Evolutionary conservation across 2,329 filamentous ascomycete species (phyloP).

Genomic region (Tolypocladium amazonense): DNA sequence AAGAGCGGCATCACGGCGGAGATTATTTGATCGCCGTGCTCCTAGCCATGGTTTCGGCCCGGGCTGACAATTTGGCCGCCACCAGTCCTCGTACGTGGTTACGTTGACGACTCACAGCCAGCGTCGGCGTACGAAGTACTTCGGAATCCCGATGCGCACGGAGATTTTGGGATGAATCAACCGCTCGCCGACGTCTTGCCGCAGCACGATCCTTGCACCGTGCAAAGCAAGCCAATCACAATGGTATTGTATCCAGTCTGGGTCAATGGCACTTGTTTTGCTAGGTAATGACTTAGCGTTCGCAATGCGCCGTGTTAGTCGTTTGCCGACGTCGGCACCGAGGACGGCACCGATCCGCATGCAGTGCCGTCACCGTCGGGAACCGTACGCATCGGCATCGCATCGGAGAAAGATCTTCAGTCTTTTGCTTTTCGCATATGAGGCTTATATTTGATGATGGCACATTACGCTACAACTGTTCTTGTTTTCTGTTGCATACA

Average conservation of each 20-base stretch:
- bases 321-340: constrained; percentile 14
- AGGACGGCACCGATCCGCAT: constrained; percentile 6
- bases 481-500: background rate
- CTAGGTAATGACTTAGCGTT: background rate
- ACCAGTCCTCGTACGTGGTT: background rate
- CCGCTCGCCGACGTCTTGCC: background rate
- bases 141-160: background rate
- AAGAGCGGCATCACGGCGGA: background rate
- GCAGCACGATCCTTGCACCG: background rate
- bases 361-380: background rate
- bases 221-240: background rate
- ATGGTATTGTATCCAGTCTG: background rate
- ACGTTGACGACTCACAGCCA: background rate
- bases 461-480: no score
- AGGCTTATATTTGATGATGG: background rate
- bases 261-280: background rate
- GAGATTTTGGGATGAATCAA: background rate
- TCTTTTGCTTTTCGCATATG: background rate
- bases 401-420: background rate
- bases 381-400: background rate
- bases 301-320: background rate
- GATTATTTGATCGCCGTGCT: background rate
- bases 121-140: background rate
- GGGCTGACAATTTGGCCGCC: no score
- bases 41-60: background rate